These are phyloP conservation scores for Meyerozyma smithsonii DNA, from an alignment of 1,139 yeast genomes.

Conservation along the genomic window DNA sequence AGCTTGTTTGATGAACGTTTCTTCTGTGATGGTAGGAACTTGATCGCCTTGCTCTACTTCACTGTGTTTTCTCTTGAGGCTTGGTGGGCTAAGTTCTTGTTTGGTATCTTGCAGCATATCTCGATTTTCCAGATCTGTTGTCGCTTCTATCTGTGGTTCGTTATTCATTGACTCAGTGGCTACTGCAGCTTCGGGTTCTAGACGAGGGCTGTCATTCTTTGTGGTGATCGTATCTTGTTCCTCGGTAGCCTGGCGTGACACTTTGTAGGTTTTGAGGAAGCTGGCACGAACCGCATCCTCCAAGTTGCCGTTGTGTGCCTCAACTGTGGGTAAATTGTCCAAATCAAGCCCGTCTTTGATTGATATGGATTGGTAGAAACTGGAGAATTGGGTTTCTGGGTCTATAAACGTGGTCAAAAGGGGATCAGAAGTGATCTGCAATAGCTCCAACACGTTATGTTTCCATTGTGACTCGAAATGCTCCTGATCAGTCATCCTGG, in stretches of 20 bases:
- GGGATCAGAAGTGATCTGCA: neutral
- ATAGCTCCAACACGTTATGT: neutral
- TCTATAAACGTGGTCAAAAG: neutral
- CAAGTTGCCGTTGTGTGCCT: neutral
- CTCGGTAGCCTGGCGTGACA: neutral
- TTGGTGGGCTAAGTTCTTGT: neutral
- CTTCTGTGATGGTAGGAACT: neutral
- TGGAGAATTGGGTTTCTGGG: neutral
- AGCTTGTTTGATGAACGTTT: neutral
- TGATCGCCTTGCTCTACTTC: neutral
- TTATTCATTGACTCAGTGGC: too few species aligned
- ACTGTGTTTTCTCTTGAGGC: neutral
- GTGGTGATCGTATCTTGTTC: neutral
- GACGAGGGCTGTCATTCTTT: too few species aligned
- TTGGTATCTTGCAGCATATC: neutral
- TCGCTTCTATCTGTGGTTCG: too few species aligned
- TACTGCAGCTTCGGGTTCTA: too few species aligned
- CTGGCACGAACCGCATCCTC: neutral
- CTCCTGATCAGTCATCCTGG: slow-evolving; percentile 1
- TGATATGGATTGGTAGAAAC: neutral
- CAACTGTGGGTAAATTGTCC: neutral
- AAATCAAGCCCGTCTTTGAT: neutral
- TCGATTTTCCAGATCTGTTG: too few species aligned
- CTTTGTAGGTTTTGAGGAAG: neutral
- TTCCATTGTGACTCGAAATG: neutral